Conservation (phyloP, 768 basidiomycete species). For the Xerocomellus amylosporus region DNA sequence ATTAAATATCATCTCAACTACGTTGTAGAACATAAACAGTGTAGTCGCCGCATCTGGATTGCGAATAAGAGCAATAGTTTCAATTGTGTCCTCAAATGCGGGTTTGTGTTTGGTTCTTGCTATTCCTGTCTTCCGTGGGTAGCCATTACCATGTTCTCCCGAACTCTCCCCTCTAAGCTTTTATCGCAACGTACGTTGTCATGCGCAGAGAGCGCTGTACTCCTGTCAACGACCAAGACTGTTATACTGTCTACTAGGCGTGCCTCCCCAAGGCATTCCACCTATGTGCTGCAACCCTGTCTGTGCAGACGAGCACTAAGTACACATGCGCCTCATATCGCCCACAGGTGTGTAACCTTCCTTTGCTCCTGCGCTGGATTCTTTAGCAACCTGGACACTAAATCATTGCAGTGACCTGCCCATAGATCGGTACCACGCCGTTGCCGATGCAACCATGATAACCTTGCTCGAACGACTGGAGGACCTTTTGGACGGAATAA, state of each 20-base stretch:
- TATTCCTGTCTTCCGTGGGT: not conserved
- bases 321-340: constrained; percentile 59
- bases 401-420: constrained; percentile 45
- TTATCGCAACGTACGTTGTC: constrained; percentile 9
- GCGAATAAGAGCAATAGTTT: not conserved
- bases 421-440: constrained; percentile 61
- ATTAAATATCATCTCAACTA: not conserved
- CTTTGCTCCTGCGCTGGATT: not conserved
- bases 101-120: not conserved
- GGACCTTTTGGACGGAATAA: constrained; percentile 58
- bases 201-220: not conserved
- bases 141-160: constrained; percentile 16
- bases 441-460: constrained; percentile 80
- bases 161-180: constrained; percentile 13
- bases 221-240: constrained; percentile 7
- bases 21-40: constrained; percentile 1
- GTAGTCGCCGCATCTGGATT: not conserved
- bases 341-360: constrained; percentile 44
- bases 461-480: constrained; percentile 72
- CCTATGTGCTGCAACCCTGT: not conserved
- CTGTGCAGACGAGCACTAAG: constrained; percentile 27
- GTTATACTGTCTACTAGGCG: not conserved
- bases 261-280: not conserved
- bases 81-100: too few species aligned
- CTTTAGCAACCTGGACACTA: not conserved